Conservation (phyloP, 805 yeast species). For the Lipomyces orientalis region DNA sequence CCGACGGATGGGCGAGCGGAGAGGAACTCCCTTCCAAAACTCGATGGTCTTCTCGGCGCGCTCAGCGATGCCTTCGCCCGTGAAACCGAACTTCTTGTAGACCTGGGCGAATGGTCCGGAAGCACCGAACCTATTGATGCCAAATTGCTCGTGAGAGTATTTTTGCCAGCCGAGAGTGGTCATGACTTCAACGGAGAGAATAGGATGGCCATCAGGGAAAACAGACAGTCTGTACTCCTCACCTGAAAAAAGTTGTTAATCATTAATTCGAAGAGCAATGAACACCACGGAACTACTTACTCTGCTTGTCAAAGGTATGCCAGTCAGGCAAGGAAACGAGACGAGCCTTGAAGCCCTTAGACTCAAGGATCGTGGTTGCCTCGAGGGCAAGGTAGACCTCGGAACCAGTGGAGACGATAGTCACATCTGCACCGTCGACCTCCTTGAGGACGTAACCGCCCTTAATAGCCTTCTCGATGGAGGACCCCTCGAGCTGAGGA, state of each 20-base stretch:
- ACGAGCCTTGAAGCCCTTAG: slow-evolving; percentile 71
- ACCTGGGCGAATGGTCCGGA: slow-evolving; percentile 87
- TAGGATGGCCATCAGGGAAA: slow-evolving; percentile 93
- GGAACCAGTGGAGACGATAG: slow-evolving; percentile 90
- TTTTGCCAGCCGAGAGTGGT: slow-evolving; percentile 90
- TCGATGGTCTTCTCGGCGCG: slow-evolving; percentile 80
- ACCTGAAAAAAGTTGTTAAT: not conserved
- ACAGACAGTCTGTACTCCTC: slow-evolving; percentile 81
- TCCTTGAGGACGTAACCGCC: slow-evolving; percentile 87
- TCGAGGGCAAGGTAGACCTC: slow-evolving; percentile 86
- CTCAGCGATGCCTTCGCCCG: slow-evolving; percentile 88
- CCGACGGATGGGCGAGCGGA: slow-evolving; percentile 75
- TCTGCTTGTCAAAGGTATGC: slow-evolving; percentile 84
- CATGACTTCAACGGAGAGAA: slow-evolving; percentile 91
- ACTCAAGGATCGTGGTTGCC: slow-evolving; percentile 73
- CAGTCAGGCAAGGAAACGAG: slow-evolving; percentile 95
- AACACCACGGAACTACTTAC: slow-evolving; percentile 40
- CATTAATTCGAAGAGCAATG: not conserved
- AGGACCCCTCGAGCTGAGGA: slow-evolving; percentile 91
- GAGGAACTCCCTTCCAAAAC: slow-evolving; percentile 75
- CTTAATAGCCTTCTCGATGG: slow-evolving; percentile 86
- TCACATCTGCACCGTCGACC: slow-evolving; percentile 68
- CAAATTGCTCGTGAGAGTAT: slow-evolving; percentile 96
- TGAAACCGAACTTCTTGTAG: slow-evolving; percentile 86
- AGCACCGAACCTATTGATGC: slow-evolving; percentile 94